A percentile compares a stretch with the other conserved stretches of the same genome.
phyloP scores from a whole-genome alignment of 352 stramenopile species.

The Phytophthora meadii region DNA sequence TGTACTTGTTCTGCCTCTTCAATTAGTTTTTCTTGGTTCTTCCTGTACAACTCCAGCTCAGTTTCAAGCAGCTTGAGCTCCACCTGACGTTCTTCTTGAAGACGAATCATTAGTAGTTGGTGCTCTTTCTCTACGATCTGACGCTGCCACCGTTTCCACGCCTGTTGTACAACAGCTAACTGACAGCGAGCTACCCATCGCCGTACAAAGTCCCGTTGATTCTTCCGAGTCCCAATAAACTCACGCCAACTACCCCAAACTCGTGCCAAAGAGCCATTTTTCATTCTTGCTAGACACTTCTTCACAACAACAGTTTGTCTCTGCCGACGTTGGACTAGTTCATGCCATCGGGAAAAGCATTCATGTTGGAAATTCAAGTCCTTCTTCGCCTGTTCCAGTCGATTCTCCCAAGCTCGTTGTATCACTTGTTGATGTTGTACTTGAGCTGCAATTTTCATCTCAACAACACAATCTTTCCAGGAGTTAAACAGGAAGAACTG shows the following conservation, averaged over 20 bases:
- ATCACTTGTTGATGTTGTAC: slow-evolving; percentile 22
- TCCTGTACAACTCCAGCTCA: slow-evolving; percentile 20
- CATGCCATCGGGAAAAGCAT: slow-evolving; percentile 36
- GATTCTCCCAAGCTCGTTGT: slow-evolving; percentile 34
- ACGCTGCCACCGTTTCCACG: slow-evolving; percentile 42
- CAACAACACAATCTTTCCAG: slow-evolving; percentile 25
- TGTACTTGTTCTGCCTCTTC: slow-evolving; percentile 9
- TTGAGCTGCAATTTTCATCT: slow-evolving; percentile 20
- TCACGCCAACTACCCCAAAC: slow-evolving; percentile 31
- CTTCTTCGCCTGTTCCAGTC: slow-evolving; percentile 30
- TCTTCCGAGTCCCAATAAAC: slow-evolving; percentile 24
- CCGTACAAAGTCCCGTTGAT: slow-evolving; percentile 32
- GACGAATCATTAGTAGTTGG: slow-evolving; percentile 23
- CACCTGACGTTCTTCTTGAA: slow-evolving; percentile 14
- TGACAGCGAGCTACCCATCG: slow-evolving; percentile 26
- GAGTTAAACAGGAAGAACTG: slow-evolving; percentile 4
- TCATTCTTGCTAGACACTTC: slow-evolving; percentile 32
- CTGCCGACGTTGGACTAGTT: slow-evolving; percentile 8
- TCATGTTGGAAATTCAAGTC: slow-evolving; percentile 30
- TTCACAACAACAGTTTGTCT: slow-evolving; percentile 12
- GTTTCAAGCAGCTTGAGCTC: slow-evolving; percentile 21
- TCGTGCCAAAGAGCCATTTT: slow-evolving; percentile 24
- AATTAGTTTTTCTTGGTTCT: slow-evolving; percentile 10
- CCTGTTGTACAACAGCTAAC: slow-evolving; percentile 20
- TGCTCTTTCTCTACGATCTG: slow-evolving; percentile 39